Evolutionary conservation across 23 red algal species (phyloP).

Genomic region (Gracilariopsis chorda): DNA sequence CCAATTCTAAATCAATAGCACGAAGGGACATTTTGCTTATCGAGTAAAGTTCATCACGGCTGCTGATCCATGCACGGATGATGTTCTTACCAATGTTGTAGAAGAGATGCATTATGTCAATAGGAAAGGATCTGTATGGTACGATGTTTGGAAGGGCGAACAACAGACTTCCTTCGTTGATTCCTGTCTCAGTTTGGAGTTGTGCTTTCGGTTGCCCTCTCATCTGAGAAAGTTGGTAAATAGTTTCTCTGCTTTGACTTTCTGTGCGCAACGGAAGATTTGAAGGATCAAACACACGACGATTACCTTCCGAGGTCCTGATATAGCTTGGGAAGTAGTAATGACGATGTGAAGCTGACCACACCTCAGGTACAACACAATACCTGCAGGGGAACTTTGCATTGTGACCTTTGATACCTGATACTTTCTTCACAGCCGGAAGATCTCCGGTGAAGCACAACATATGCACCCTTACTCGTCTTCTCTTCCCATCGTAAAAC

Average conservation of each 20-base stretch:
- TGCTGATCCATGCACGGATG: background rate
- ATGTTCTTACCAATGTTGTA: constrained; percentile 16
- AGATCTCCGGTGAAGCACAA: background rate
- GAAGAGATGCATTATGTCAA: constrained; percentile 8
- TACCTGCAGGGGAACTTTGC: background rate
- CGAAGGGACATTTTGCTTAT: background rate
- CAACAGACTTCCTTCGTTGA: background rate
- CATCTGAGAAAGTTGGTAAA: background rate
- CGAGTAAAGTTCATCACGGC: background rate
- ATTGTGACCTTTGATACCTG: background rate
- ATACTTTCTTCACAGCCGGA: background rate
- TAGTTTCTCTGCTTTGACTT: background rate
- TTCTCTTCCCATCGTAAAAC: background rate
- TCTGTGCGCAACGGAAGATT: background rate
- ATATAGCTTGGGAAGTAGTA: background rate
- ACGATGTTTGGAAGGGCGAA: background rate
- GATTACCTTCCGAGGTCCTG: background rate
- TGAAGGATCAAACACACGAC: background rate
- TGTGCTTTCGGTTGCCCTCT: background rate
- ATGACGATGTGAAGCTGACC: background rate
- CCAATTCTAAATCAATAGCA: background rate
- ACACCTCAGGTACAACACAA: background rate
- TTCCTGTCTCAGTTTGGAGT: background rate
- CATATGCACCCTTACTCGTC: background rate
- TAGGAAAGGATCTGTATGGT: constrained; percentile 4